Conservation (phyloP, 148 eudicot species). For the Silene uniflora region DNA sequence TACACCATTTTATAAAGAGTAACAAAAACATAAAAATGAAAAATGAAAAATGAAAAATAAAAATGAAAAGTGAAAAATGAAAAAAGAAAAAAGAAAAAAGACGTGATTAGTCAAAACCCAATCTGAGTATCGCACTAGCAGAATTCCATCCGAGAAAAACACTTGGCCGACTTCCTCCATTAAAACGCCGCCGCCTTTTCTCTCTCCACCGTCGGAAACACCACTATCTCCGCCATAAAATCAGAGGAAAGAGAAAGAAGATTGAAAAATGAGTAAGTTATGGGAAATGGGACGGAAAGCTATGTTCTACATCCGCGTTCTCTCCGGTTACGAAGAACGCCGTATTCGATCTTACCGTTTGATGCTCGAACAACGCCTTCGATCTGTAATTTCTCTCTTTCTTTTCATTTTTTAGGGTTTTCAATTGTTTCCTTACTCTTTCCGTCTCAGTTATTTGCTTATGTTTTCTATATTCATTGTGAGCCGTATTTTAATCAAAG, state of each 20-base stretch:
- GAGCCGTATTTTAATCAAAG: too few relatives aligned
- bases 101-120: too few relatives aligned
- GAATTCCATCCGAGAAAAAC: too few relatives aligned
- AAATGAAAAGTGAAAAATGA: too few relatives aligned
- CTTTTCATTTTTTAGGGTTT: neutral
- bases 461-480: too few relatives aligned
- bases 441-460: neutral
- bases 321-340: constrained; percentile 91
- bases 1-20: too few relatives aligned
- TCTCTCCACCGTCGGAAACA: neutral
- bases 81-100: too few relatives aligned
- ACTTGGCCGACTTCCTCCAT: too few relatives aligned
- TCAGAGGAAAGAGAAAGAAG: neutral
- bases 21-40: too few relatives aligned
- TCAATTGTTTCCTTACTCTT: neutral
- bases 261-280: constrained; percentile 51
- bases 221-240: neutral
- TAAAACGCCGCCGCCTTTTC: neutral
- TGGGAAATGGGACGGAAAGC: constrained; percentile 77
- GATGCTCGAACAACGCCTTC: constrained; percentile 62
- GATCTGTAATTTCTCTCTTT: constrained; percentile 37
- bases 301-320: constrained; percentile 80
- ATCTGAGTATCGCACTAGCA: too few relatives aligned
- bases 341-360: constrained; percentile 76
- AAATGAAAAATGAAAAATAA: too few relatives aligned